These are phyloP conservation scores for Blumeriella jaapii DNA, from an alignment of 2,329 filamentous ascomycete genomes.

Conservation along the genomic window DNA sequence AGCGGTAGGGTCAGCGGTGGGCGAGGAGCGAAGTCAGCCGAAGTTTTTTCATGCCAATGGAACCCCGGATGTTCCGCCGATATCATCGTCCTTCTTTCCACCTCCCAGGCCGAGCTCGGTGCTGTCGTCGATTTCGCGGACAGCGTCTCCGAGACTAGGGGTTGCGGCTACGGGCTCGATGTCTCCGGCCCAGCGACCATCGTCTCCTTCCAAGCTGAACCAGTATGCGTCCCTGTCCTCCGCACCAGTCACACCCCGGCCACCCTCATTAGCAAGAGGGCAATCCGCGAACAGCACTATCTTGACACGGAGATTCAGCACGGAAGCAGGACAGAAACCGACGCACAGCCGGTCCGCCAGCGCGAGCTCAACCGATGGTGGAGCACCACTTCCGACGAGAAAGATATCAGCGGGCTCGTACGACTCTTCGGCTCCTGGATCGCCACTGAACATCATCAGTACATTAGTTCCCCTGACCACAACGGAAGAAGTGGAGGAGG, in stretches of 20 bases:
- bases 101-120: slow-evolving; percentile 34
- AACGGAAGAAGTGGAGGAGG: slow-evolving; percentile 14
- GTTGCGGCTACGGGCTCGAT: slow-evolving; percentile 22
- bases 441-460: slow-evolving; percentile 15
- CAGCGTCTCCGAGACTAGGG: slow-evolving; percentile 31
- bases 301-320: slow-evolving; percentile 15
- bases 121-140: slow-evolving; percentile 35
- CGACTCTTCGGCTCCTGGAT: slow-evolving; percentile 12
- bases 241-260: slow-evolving; percentile 17
- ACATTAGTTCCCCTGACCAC: slow-evolving; percentile 15
- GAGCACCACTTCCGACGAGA: slow-evolving; percentile 9
- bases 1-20: slow-evolving; percentile 20
- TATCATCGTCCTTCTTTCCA: slow-evolving; percentile 28
- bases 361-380: slow-evolving; percentile 17
- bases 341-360: slow-evolving; percentile 23
- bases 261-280: slow-evolving; percentile 13
- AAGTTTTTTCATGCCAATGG: slow-evolving; percentile 73
- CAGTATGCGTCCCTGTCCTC: slow-evolving; percentile 22
- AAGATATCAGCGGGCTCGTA: slow-evolving; percentile 17
- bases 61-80: slow-evolving; percentile 37
- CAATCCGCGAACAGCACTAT: slow-evolving; percentile 19
- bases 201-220: slow-evolving; percentile 39
- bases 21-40: slow-evolving; percentile 29
- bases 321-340: slow-evolving; percentile 12
- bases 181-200: slow-evolving; percentile 32